Conservation (phyloP, 148 eudicot species). For the Spergularia bocconei region DNA sequence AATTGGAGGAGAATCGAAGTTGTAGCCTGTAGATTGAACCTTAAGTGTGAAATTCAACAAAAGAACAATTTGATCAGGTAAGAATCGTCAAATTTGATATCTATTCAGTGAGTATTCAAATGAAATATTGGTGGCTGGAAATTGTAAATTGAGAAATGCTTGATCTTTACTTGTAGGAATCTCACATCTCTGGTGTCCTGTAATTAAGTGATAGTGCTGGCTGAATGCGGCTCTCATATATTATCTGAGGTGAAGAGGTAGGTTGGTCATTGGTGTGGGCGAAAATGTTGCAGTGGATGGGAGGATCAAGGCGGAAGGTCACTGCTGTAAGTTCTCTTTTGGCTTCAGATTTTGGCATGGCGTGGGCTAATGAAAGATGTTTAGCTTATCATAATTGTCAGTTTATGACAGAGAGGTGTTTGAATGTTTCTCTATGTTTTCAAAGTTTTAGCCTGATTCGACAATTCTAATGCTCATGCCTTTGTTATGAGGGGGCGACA, state of each 20-base stretch:
- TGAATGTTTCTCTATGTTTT: not conserved
- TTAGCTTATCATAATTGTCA: not conserved
- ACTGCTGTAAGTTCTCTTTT: constrained; percentile 51
- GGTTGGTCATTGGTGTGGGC: not conserved
- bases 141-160: not conserved
- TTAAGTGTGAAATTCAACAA: too few relatives aligned
- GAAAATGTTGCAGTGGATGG: constrained; percentile 93
- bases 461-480: not conserved
- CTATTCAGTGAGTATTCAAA: too few relatives aligned
- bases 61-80: too few relatives aligned
- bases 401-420: not conserved
- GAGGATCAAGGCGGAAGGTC: constrained; percentile 90
- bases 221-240: not conserved
- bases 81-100: too few relatives aligned
- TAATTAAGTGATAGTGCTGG: not conserved
- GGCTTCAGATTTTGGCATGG: constrained; percentile 1
- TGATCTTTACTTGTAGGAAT: not conserved
- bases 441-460: not conserved
- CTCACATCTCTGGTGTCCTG: not conserved
- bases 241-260: constrained; percentile 10
- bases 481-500: not conserved
- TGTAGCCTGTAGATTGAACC: too few relatives aligned
- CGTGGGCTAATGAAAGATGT: not conserved
- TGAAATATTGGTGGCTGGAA: not conserved
- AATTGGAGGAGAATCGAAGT: too few relatives aligned